Evolutionary conservation across 495 filamentous ascomycete genomes (phyloP).

Genomic region (Ramalina intermedia): DNA sequence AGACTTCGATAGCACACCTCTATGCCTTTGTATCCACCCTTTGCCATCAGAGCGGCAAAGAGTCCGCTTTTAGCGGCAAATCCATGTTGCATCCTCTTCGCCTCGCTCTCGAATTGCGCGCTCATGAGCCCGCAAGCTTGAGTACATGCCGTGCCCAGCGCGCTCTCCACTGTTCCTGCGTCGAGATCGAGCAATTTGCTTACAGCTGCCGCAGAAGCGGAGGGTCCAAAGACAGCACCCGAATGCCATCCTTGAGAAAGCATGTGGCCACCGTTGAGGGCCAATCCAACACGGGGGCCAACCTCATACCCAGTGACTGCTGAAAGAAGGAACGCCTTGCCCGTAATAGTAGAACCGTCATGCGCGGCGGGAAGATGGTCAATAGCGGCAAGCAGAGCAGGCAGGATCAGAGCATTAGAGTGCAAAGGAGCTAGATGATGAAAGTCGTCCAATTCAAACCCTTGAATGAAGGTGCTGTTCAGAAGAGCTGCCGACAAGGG

Average conservation of each 20-base stretch:
- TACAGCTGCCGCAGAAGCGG: slow-evolving; percentile 25
- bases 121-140: slow-evolving; percentile 29
- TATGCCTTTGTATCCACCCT: slow-evolving; percentile 27
- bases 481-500: slow-evolving; percentile 10
- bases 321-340: slow-evolving; percentile 21
- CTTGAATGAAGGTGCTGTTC: slow-evolving; percentile 10
- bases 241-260: slow-evolving; percentile 30
- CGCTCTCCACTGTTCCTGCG: slow-evolving; percentile 20
- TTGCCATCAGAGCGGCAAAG: slow-evolving; percentile 25
- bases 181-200: slow-evolving; percentile 24
- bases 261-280: slow-evolving; percentile 24
- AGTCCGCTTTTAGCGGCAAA: slow-evolving; percentile 33
- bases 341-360: neutral
- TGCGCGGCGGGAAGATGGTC: no score
- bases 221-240: slow-evolving; percentile 29
- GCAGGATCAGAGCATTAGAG: slow-evolving; percentile 10
- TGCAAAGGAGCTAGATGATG: slow-evolving; percentile 26
- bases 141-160: slow-evolving; percentile 29
- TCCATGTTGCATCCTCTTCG: slow-evolving; percentile 33
- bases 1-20: slow-evolving; percentile 5
- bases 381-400: slow-evolving; percentile 1
- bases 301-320: slow-evolving; percentile 26
- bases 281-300: slow-evolving; percentile 27
- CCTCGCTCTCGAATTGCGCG: slow-evolving; percentile 28
- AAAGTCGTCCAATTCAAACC: slow-evolving; percentile 12